Evolutionary conservation across 768 basidiomycete genomes (phyloP), one percentile per base, ranked within the genome.

Genomic region (Daedaleopsis nitida): DNA sequence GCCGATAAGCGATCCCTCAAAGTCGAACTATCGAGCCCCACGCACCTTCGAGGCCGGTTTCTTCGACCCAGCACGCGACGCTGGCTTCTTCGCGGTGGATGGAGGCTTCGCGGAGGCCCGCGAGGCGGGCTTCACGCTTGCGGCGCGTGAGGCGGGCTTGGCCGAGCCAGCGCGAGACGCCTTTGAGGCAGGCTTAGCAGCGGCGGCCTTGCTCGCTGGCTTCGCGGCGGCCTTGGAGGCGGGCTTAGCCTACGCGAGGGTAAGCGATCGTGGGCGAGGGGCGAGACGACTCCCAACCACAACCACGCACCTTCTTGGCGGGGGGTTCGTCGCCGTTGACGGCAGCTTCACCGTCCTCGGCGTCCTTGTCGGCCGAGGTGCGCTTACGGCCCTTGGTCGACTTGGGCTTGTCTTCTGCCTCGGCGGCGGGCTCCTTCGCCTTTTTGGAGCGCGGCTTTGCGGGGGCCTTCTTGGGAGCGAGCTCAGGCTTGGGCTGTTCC

Each of bases 11-110:
- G 13, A 50, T 9, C 48, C 21, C 37, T 52, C 10, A 48, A 43
- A 60, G 55, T 52, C 43, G 42, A 6, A 4, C n/a, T 23, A 54
- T n/a, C 23, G 45, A 37, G 14, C 23, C 23, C 35, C 16, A 12
- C 55, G 60, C 68, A 77, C 86, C 83, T 86, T 87, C 51, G 85
- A 86, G n/a, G 74, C 77, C 58, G 86, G 86, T 72, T 86, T 87
- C 79, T 80, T 84, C 14, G 85, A 86, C 34, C 78, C 75, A 32
- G 84, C 85, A 65, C 83, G 76, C 52, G 85, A 86, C 19, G 82
- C 75, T 9, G 86, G 84, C 70, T 86, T 86, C 54, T 73, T 81
- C 17, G 76, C 74, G 21, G 76, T 76, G 54, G 75, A 76, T 47
- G 76, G 65, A 3, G 78, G 79, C 62, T 78, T 80, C 1, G 71